Percentiles rank a stretch among this genome's conserved stretches.
Conservation (phyloP, 306 rosid species). For the Adenanthera pavonina region DNA sequence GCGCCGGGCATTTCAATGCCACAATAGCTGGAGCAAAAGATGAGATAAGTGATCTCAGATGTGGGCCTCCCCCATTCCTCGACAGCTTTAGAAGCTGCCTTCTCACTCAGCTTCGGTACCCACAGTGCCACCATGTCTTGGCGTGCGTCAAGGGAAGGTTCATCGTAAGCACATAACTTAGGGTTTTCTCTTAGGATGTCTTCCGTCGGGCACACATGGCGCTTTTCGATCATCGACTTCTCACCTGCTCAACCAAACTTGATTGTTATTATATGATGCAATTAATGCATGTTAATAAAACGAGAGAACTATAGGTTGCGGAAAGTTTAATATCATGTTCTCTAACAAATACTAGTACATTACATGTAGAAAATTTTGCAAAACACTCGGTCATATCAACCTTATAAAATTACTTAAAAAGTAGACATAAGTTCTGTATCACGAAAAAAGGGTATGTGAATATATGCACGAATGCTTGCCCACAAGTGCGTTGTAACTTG, state of each 20-base stretch:
- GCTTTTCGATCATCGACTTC: slow-evolving; percentile 43
- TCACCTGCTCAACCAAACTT: slow-evolving; percentile 35
- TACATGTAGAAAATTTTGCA: too few relatives aligned
- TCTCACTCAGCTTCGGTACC: slow-evolving; percentile 54
- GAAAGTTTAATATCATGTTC: too few relatives aligned
- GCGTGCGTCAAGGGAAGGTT: slow-evolving; percentile 41
- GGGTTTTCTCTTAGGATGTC: slow-evolving; percentile 46
- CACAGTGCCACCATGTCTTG: slow-evolving; percentile 44
- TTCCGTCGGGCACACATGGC: slow-evolving; percentile 38
- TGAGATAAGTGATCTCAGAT: slow-evolving; percentile 50
- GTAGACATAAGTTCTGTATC: too few relatives aligned
- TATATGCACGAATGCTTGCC: too few relatives aligned
- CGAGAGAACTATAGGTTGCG: too few relatives aligned
- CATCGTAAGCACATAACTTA: slow-evolving; percentile 22
- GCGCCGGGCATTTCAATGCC: slow-evolving; percentile 55
- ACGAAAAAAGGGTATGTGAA: too few relatives aligned
- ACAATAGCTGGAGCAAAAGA: slow-evolving; percentile 43
- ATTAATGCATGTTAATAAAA: too few relatives aligned
- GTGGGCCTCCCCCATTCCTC: slow-evolving; percentile 52
- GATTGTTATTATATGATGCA: background rate
- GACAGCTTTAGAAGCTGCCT: slow-evolving; percentile 51
- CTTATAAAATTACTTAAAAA: too few relatives aligned
- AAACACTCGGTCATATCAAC: too few relatives aligned
- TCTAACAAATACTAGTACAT: too few relatives aligned
- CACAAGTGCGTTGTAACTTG: slow-evolving; percentile 2